phyloP scores from a whole-genome alignment of 116 monocot genomes.

The Cymodocea nodosa region DNA sequence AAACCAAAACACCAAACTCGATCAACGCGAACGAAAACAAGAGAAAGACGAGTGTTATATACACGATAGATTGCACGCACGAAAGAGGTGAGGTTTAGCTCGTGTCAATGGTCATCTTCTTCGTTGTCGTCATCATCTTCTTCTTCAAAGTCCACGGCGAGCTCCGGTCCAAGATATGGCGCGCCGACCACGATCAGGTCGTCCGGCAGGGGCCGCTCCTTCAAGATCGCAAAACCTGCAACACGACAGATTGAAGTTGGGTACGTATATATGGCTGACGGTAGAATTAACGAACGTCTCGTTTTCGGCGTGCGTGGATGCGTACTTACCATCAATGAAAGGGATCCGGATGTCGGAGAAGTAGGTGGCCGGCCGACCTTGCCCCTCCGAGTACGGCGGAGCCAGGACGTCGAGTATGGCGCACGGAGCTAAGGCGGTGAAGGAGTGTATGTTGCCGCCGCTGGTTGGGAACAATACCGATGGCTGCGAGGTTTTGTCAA shows the following conservation, averaged over 20 bases:
- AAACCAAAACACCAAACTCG: no score
- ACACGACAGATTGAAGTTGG: neutral
- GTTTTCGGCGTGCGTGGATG: no score
- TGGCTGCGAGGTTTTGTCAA: conserved; percentile 6
- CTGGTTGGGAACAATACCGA: conserved; percentile 29
- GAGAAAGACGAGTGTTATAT: no score
- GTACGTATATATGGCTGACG: no score
- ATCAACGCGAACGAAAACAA: no score
- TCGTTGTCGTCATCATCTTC: no score
- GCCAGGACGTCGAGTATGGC: conserved; percentile 35
- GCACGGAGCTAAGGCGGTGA: conserved; percentile 33
- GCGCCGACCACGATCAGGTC: conserved; percentile 26
- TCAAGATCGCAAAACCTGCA: conserved; percentile 26
- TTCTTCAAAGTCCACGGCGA: conserved; percentile 10
- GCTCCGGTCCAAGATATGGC: conserved; percentile 27
- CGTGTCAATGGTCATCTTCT: no score
- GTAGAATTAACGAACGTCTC: no score
- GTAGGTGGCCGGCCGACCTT: conserved; percentile 28
- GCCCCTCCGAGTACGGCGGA: conserved; percentile 32
- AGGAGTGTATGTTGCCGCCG: conserved; percentile 40
- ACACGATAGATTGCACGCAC: no score
- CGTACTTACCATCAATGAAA: conserved; percentile 13
- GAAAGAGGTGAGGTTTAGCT: no score
- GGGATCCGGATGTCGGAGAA: conserved; percentile 19
- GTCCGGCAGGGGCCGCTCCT: conserved; percentile 24